A percentile compares a stretch with the other conserved stretches of the same genome.
phyloP scores from a whole-genome alignment of 1,284 basidiomycete species.

The Ganoderma multipileum region DNA sequence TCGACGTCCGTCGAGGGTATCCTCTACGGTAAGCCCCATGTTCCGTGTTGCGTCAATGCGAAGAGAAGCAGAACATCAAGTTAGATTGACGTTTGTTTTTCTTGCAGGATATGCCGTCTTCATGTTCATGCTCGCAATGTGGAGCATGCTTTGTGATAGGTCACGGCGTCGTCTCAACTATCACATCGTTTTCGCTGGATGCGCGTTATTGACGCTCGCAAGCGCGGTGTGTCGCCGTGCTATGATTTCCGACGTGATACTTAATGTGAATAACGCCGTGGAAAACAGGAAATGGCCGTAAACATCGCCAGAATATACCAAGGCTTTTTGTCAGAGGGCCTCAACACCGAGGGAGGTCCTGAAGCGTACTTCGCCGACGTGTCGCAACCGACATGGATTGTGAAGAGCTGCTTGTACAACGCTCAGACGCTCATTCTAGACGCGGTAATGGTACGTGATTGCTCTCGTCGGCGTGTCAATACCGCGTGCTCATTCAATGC shows the following conservation, averaged over 20 bases:
- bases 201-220: slow-evolving; percentile 33
- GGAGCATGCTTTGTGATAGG: slow-evolving; percentile 29
- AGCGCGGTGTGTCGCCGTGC: slow-evolving; percentile 30
- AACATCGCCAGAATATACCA: slow-evolving; percentile 23
- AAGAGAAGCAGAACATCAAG: neutral
- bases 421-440: slow-evolving; percentile 23
- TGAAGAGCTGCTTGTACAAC: slow-evolving; percentile 25
- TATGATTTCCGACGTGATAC: neutral
- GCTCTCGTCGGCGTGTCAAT: neutral
- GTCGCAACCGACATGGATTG: slow-evolving; percentile 33
- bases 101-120: slow-evolving; percentile 36
- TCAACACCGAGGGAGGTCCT: slow-evolving; percentile 4
- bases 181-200: slow-evolving; percentile 26
- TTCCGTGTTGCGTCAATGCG: neutral
- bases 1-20: slow-evolving; percentile 38
- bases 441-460: slow-evolving; percentile 1
- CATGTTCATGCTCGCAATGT: slow-evolving; percentile 40
- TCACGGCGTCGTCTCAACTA: slow-evolving; percentile 29
- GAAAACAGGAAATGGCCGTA: slow-evolving; percentile 34
- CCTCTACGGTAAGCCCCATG: slow-evolving; percentile 34
- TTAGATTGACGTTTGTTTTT: neutral
- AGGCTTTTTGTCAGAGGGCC: neutral
- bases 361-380: slow-evolving; percentile 36
- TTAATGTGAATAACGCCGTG: neutral
- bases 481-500: slow-evolving; percentile 21